These are phyloP conservation scores for Chaetomiaceae sp. DNA, from an alignment of 2,329 filamentous ascomycete species.

Conservation along the genomic window DNA sequence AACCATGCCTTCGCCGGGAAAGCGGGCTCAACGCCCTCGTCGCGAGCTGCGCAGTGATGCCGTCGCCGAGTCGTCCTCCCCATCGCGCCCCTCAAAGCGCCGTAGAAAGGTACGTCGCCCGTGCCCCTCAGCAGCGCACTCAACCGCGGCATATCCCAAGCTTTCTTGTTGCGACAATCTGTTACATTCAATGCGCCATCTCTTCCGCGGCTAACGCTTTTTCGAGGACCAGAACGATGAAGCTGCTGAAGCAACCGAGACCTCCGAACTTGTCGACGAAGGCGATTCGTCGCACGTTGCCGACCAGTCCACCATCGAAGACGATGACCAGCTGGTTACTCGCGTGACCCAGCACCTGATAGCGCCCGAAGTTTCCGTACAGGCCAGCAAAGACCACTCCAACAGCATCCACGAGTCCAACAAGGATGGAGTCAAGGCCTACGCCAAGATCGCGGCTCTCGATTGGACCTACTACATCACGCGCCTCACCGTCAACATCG, in stretches of 20 bases:
- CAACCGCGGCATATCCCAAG: no score
- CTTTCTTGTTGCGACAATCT: background rate
- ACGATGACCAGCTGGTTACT: constrained; percentile 52
- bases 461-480: constrained; percentile 85
- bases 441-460: constrained; percentile 75
- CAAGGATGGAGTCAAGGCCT: constrained; percentile 63
- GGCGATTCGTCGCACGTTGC: constrained; percentile 42
- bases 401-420: constrained; percentile 61
- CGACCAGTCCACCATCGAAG: constrained; percentile 37
- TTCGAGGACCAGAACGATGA: constrained; percentile 30
- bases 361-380: constrained; percentile 44
- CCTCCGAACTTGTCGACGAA: constrained; percentile 40
- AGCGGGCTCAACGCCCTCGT: constrained; percentile 32
- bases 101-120: constrained; percentile 52
- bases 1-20: constrained; percentile 31
- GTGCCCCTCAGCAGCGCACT: constrained; percentile 13
- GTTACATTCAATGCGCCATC: background rate
- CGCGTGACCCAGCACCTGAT: constrained; percentile 48
- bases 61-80: constrained; percentile 48
- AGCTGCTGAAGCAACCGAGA: constrained; percentile 36
- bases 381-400: constrained; percentile 58
- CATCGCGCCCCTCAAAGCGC: constrained; percentile 59
- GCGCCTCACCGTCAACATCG: constrained; percentile 70
- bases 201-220: constrained; percentile 26
- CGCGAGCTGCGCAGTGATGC: constrained; percentile 33